Evolutionary conservation across 169 alveolate species (phyloP), one percentile per base, ranked within the genome.

Genomic region (Plasmodium inui): DNA sequence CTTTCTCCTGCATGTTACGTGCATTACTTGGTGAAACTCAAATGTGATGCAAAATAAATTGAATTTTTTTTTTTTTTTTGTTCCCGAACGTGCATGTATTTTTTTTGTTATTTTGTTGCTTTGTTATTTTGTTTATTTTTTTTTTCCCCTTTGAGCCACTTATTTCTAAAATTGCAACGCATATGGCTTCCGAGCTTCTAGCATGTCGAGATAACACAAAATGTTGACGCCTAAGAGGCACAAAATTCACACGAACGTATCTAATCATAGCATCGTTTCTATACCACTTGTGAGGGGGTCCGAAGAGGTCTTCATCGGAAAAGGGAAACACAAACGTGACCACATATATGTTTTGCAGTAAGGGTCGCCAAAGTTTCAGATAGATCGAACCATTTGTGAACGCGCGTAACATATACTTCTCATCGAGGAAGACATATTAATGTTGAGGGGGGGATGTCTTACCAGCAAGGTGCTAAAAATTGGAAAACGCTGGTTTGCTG

Each of bases 381-480:
- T 67, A 67, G 76, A 67, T 67, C 30, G 37, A 67, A 19, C 6
- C 37, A 67, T 67, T 26, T 67, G 17, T 26, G 76, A 67, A 26
- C 39, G 37, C 37, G 34, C 76, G n/a, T 67, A 67, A 26, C 37
- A 3, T 22, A 67, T 4, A n/a, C n/a, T 67, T 67, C 76, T 26
- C 76, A 19, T 67, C 76, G 7, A 67, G 39, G 37, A 41, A 26
- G 76, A 26, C 37, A 67, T 26, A 41, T 83, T 83, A 72, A 83
- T 83, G 92, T 71, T 83, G 92, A 71, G 71, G 53, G 44, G 30
- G 28, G 53, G 41, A 26, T 22, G 30, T 19, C 26, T 72, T 70
- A 53, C 82, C n/a, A 41, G 22, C 19, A 83, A 83, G 26, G 28
- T 70, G 30, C 50, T 55, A 30, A 71, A 71, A 39, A 53, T 82